A percentile compares a stretch with the other conserved stretches of the same genome.
Evolutionary conservation across 768 basidiomycete genomes (phyloP).

Genomic region (Russula brevipes): DNA sequence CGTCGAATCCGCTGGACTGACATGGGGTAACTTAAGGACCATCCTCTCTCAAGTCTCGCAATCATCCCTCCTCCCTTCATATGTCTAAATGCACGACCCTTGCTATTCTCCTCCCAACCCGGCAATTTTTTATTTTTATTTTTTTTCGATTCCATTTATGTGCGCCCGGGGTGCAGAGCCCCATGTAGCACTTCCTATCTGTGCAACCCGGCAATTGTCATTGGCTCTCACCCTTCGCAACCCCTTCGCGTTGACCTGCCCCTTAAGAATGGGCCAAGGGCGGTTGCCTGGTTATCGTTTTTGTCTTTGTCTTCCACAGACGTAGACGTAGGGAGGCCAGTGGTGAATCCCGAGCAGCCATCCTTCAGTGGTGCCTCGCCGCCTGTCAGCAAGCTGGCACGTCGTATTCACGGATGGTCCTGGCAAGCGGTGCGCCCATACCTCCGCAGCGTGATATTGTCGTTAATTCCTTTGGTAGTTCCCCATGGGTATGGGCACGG

Average conservation of each 20-base stretch:
- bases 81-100: conserved; percentile 1
- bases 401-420: conserved; percentile 31
- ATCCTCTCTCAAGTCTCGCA: background rate
- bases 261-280: background rate
- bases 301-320: background rate
- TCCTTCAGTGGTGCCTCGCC: background rate
- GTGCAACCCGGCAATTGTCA: too few species aligned
- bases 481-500: conserved; percentile 47
- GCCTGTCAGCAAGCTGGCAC: conserved; percentile 33
- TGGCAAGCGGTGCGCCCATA: conserved; percentile 36
- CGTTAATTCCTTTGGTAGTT: conserved; percentile 33
- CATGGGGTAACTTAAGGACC: background rate
- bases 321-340: background rate
- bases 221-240: background rate
- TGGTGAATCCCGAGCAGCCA: background rate
- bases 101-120: background rate
- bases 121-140: too few species aligned
- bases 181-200: too few species aligned
- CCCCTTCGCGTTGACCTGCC: background rate
- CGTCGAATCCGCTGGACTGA: background rate
- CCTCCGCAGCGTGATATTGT: background rate
- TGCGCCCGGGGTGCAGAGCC: too few species aligned
- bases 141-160: too few species aligned
- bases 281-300: background rate
- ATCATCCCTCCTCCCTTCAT: background rate